Evolutionary conservation across 805 yeast species (phyloP).

Genomic region (Kluyveromyces dobzhanskii): DNA sequence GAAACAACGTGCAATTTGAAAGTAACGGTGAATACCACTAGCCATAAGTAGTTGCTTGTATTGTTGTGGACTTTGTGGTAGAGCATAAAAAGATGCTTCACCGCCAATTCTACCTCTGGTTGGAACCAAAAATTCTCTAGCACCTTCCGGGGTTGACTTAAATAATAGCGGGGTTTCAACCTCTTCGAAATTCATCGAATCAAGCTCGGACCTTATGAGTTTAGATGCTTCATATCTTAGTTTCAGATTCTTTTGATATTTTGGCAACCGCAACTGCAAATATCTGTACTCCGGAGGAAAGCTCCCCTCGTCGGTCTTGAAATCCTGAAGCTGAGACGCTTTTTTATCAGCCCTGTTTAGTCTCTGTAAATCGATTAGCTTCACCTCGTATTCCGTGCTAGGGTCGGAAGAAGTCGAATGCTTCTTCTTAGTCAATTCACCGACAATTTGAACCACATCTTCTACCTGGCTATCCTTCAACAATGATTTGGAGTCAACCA

Average conservation of each 20-base stretch:
- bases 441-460: slow-evolving; percentile 63
- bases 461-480: slow-evolving; percentile 53
- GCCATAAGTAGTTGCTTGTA: slow-evolving; percentile 94
- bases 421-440: slow-evolving; percentile 33
- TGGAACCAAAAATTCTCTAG: slow-evolving; percentile 91
- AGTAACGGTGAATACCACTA: slow-evolving; percentile 79
- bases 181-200: slow-evolving; percentile 51
- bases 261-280: slow-evolving; percentile 61
- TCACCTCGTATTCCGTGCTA: slow-evolving; percentile 49
- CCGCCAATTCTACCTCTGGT: slow-evolving; percentile 47
- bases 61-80: slow-evolving; percentile 98
- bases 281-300: slow-evolving; percentile 78
- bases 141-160: slow-evolving; percentile 97
- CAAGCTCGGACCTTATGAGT: slow-evolving; percentile 36
- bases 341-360: slow-evolving; percentile 56
- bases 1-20: slow-evolving; percentile 88
- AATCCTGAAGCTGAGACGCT: slow-evolving; percentile 60
- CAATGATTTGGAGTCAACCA: slow-evolving; percentile 36
- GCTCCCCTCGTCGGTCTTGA: slow-evolving; percentile 34
- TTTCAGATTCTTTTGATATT: slow-evolving; percentile 47
- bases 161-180: slow-evolving; percentile 89
- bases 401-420: slow-evolving; percentile 9
- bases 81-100: slow-evolving; percentile 56
- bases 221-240: slow-evolving; percentile 49
- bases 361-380: slow-evolving; percentile 40